These are phyloP conservation scores for Dryadomyces sulphureus DNA, from an alignment of 2,329 filamentous ascomycete species.

Conservation along the genomic window DNA sequence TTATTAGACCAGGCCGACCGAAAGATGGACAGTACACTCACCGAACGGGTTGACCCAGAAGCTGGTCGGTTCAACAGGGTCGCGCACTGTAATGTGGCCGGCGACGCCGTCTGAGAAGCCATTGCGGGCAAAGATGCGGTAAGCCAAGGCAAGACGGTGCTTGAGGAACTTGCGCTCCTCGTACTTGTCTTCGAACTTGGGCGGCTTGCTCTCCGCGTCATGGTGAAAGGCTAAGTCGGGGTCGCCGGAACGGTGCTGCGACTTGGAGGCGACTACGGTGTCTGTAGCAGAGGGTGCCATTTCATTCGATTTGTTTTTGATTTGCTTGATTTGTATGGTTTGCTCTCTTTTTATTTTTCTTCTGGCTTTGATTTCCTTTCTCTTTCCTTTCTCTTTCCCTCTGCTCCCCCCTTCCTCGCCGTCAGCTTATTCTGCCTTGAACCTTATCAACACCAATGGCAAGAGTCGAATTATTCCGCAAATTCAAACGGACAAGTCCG, in stretches of 20 bases:
- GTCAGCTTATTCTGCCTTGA: too few relatives aligned
- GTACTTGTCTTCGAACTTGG: slow-evolving; percentile 11
- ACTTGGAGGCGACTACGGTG: slow-evolving; percentile 15
- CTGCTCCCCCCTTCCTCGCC: too few relatives aligned
- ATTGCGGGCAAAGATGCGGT: slow-evolving; percentile 40
- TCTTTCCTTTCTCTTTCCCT: too few relatives aligned
- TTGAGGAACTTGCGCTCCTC: slow-evolving; percentile 36
- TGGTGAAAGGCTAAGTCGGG: slow-evolving; percentile 8
- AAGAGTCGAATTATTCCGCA: too few relatives aligned
- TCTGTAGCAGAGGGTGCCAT: slow-evolving; percentile 9
- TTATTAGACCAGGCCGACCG: too few relatives aligned
- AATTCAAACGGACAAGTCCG: too few relatives aligned
- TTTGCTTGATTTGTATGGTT: too few relatives aligned
- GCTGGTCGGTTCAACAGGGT: slow-evolving; percentile 41
- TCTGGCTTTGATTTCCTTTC: too few relatives aligned
- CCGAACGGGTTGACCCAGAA: slow-evolving; percentile 54
- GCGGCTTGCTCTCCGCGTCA: slow-evolving; percentile 8
- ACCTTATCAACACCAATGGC: too few relatives aligned
- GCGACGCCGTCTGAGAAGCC: slow-evolving; percentile 46
- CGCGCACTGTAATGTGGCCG: slow-evolving; percentile 46
- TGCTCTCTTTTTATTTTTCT: too few relatives aligned
- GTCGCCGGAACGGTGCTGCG: slow-evolving; percentile 8
- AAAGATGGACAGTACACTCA: too few relatives aligned
- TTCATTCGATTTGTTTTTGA: too few relatives aligned
- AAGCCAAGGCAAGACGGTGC: slow-evolving; percentile 35